A percentile compares a stretch with the other conserved stretches of the same genome.
These are phyloP conservation scores for Candida railenensis DNA, from an alignment of 805 yeast genomes.

Conservation along the genomic window DNA sequence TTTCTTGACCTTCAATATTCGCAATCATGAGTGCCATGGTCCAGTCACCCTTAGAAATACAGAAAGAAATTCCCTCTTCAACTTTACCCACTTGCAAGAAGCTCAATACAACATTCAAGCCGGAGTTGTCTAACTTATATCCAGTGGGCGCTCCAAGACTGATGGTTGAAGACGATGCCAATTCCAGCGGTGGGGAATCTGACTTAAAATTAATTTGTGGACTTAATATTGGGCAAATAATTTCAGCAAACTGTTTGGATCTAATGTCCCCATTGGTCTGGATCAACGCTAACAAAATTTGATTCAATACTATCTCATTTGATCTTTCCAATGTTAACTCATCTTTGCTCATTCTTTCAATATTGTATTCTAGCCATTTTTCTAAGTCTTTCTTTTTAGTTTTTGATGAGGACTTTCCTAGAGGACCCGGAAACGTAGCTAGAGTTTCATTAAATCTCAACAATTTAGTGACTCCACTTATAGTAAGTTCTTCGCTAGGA, in stretches of 20 bases:
- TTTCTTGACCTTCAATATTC: conserved; percentile 59
- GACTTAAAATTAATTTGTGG: conserved; percentile 36
- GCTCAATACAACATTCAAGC: conserved; percentile 30
- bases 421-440: conserved; percentile 65
- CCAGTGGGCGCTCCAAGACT: conserved; percentile 33
- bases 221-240: conserved; percentile 38
- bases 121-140: conserved; percentile 38
- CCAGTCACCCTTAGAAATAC: conserved; percentile 69
- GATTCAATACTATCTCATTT: conserved; percentile 30
- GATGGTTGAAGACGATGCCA: conserved; percentile 1
- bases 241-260: conserved; percentile 25
- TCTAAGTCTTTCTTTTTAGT: conserved; percentile 66
- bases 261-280: conserved; percentile 30
- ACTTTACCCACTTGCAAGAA: conserved; percentile 62
- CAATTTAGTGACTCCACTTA: conserved; percentile 18
- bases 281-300: conserved; percentile 27
- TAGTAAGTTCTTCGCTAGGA: conserved; percentile 10
- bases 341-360: conserved; percentile 11
- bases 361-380: conserved; percentile 49
- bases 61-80: conserved; percentile 60
- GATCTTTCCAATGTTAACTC: conserved; percentile 5
- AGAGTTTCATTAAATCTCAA: conserved; percentile 23
- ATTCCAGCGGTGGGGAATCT: background rate
- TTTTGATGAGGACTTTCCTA: conserved; percentile 44
- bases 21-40: conserved; percentile 74